Base-by-base conservation (phyloP, 108 stramenopile genomes). In the Thalassiosira profunda region DNA sequence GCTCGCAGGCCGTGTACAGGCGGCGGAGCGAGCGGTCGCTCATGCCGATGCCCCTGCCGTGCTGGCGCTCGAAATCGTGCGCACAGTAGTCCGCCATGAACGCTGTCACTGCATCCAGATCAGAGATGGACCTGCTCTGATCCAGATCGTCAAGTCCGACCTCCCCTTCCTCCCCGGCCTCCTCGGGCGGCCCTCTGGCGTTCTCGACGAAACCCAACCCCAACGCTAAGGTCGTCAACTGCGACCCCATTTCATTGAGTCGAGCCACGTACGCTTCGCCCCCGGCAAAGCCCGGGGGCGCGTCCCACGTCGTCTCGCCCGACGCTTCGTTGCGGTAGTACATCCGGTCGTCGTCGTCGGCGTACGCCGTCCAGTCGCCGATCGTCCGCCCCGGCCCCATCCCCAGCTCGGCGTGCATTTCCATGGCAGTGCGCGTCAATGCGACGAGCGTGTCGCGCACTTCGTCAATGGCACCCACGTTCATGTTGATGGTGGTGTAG, bases 1-100 rank as follows among this genome's bases (percentile, higher is more conserved):
- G 97, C 84, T 99, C 99, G 77, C 99, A 99, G 52, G 99, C 99
- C 49, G 99, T 99, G 80, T 98, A 96, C 25, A 99, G 95, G 81
- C 99, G 98, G 76, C 99, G 97, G 30, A 98, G 92, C 29, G 99
- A 96, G 56, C 99, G 97, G 72, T 98, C 87, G 93, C 97, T 97
- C 56, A 63, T 46, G 53, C 73, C 79, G 89, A 93, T 94, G 62
- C 94, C 97, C 93, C 94, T 95, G 61, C 81, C 72, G 86, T 90
- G 88, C 60, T 94, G 93, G 55, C 93, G 76, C 95, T 93, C 96
- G 89, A 99, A 96, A 76, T 97, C 96, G 81, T 93, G 89, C 48
- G 97, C 86, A 94, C 96, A 97, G 76, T 93, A 92, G 72, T 96
- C 95, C 23, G 93, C 94, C 92, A 96, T 96, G 63, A n/a, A n/a